Percentiles rank a stretch among this genome's conserved stretches.
Conservation (phyloP, 441 rosid genomes). For the Jatropha podagrica region DNA sequence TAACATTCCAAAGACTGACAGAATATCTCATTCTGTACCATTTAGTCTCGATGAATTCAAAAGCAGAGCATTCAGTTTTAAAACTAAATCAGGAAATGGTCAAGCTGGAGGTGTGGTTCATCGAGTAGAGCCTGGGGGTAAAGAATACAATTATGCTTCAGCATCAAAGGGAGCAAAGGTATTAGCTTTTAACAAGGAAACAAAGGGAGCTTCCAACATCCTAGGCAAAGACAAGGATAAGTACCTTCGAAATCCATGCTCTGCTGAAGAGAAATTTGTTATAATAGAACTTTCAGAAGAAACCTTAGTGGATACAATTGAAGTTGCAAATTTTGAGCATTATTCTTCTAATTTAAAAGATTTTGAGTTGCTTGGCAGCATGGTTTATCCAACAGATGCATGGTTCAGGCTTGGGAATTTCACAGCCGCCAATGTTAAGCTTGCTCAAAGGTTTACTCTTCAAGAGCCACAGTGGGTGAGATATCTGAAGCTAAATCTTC, state of each 20-base stretch:
- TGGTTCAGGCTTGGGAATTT: conserved; percentile 84
- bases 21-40: conserved; percentile 57
- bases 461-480: conserved; percentile 79
- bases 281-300: conserved; percentile 90
- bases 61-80: conserved; percentile 63
- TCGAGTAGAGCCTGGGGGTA: conserved; percentile 86
- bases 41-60: conserved; percentile 85
- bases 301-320: conserved; percentile 79
- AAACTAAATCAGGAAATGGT: conserved; percentile 52
- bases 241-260: conserved; percentile 92
- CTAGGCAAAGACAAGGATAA: conserved; percentile 82
- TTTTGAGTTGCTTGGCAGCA: conserved; percentile 76
- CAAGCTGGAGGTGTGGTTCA: conserved; percentile 66
- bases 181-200: conserved; percentile 79
- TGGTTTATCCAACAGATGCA: conserved; percentile 69
- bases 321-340: conserved; percentile 89
- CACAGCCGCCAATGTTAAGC: conserved; percentile 77
- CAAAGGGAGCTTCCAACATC: conserved; percentile 84
- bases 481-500: conserved; percentile 68
- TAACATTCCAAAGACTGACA: conserved; percentile 39
- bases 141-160: conserved; percentile 84
- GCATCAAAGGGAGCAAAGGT: conserved; percentile 90
- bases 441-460: conserved; percentile 62
- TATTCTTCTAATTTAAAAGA: conserved; percentile 83
- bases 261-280: conserved; percentile 81